phyloP scores from a whole-genome alignment of 2,329 filamentous ascomycete genomes.

The Aureobasidium sp. region DNA sequence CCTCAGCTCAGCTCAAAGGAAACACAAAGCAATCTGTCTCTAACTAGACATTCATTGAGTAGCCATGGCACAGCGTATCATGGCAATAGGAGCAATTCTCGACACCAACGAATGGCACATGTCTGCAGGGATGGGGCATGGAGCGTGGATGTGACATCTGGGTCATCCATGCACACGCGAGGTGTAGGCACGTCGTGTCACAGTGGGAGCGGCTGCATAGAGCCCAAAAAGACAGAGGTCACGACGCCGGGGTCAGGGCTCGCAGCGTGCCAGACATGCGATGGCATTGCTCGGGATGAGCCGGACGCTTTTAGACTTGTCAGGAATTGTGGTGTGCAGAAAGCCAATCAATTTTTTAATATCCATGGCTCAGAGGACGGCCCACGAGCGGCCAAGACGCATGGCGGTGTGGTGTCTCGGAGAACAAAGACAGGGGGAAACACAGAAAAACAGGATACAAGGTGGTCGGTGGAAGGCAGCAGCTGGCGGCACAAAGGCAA shows the following conservation, averaged over 20 bases:
- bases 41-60: not conserved
- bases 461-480: not conserved
- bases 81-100: not conserved
- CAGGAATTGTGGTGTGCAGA: not conserved
- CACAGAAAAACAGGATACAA: constrained; percentile 1
- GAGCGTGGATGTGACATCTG: not conserved
- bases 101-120: not conserved
- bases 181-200: constrained; percentile 10
- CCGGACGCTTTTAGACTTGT: not conserved
- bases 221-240: not conserved
- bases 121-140: not conserved
- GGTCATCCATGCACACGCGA: not conserved
- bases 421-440: constrained; percentile 1
- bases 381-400: not conserved
- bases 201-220: constrained; percentile 4
- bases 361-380: constrained; percentile 4
- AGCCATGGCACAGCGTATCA: not conserved
- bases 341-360: constrained; percentile 15
- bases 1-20: not conserved
- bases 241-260: not conserved
- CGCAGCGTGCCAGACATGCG: not conserved
- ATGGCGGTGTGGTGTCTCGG: constrained; percentile 2
- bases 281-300: not conserved
- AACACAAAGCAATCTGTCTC: constrained; percentile 10
- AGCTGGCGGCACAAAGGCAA: not conserved